These are phyloP conservation scores for Sclerotinia nivalis DNA, from an alignment of 2,329 filamentous ascomycete species.

Conservation along the genomic window DNA sequence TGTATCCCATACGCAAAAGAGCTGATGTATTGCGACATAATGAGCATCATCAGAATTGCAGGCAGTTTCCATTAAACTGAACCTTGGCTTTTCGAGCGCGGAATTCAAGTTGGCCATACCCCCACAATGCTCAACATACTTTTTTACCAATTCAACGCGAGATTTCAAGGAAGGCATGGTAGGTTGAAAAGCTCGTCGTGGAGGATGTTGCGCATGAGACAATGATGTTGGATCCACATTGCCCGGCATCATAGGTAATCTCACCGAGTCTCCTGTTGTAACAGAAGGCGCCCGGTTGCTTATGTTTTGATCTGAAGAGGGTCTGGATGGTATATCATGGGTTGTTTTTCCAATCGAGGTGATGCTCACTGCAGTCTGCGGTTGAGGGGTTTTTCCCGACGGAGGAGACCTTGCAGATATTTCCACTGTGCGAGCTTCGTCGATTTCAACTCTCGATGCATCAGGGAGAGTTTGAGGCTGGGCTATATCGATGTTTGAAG, in stretches of 20 bases:
- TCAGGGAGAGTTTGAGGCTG: conserved; percentile 7
- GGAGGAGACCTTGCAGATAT: conserved; percentile 15
- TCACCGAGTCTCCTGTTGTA: neutral
- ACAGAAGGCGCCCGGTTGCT: neutral
- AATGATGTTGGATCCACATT: neutral
- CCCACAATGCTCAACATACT: conserved; percentile 34
- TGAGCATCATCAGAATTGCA: conserved; percentile 58
- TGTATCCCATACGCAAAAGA: conserved; percentile 58
- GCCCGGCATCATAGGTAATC: neutral
- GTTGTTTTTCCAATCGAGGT: neutral
- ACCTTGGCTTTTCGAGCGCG: conserved; percentile 49
- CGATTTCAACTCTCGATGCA: conserved; percentile 9
- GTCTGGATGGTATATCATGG: neutral
- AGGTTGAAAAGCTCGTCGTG: conserved; percentile 27
- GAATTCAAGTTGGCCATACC: conserved; percentile 35
- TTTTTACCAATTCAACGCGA: conserved; percentile 33
- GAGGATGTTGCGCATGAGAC: conserved; percentile 26
- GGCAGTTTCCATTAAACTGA: conserved; percentile 58
- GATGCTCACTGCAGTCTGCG: conserved; percentile 5
- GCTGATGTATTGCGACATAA: conserved; percentile 65
- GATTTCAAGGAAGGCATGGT: conserved; percentile 32
- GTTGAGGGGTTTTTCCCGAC: neutral
- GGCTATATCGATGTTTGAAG: conserved; percentile 9
- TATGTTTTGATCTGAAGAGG: neutral
- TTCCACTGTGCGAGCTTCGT: conserved; percentile 10